Evolutionary conservation across 768 basidiomycete species (phyloP).

Genomic region (Infundibulicybe gibba): DNA sequence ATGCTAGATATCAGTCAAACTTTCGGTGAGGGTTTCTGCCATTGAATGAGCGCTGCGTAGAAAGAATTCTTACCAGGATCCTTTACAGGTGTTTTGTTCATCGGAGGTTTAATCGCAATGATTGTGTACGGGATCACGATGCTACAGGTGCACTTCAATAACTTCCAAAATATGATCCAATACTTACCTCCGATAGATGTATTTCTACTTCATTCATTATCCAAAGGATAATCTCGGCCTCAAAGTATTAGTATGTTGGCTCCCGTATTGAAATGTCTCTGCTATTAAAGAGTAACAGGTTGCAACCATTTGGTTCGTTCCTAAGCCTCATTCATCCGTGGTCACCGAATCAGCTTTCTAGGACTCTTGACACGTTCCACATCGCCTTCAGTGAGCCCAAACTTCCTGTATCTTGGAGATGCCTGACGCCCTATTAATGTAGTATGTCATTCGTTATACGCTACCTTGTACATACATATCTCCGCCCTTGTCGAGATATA

Average conservation of each 20-base stretch:
- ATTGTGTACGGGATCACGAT: slow-evolving; percentile 40
- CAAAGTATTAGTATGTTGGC: slow-evolving; percentile 29
- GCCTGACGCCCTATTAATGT: slow-evolving; percentile 1
- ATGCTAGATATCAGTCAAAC: slow-evolving; percentile 18
- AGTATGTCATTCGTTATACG: slow-evolving; percentile 40
- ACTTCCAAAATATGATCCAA: background rate
- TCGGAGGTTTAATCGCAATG: slow-evolving; percentile 32
- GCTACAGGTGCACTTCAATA: slow-evolving; percentile 25
- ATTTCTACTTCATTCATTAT: slow-evolving; percentile 38
- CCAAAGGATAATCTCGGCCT: slow-evolving; percentile 29
- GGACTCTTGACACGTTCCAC: slow-evolving; percentile 38
- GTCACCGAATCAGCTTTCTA: slow-evolving; percentile 9
- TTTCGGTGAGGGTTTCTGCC: slow-evolving; percentile 25
- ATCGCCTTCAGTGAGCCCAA: slow-evolving; percentile 31
- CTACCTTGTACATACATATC: slow-evolving; percentile 31
- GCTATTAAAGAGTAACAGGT: slow-evolving; percentile 21
- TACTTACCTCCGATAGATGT: slow-evolving; percentile 21
- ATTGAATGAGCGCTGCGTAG: background rate
- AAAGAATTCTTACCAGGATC: background rate
- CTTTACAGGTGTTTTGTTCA: slow-evolving; percentile 29
- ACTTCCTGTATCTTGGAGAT: background rate
- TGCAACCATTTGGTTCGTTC: slow-evolving; percentile 27
- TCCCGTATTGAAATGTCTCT: too few relatives aligned
- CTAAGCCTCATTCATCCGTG: background rate
- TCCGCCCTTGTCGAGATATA: background rate